Base-by-base conservation (phyloP, 2,329 filamentous ascomycete genomes). In the Lasiodiplodia citricola region DNA sequence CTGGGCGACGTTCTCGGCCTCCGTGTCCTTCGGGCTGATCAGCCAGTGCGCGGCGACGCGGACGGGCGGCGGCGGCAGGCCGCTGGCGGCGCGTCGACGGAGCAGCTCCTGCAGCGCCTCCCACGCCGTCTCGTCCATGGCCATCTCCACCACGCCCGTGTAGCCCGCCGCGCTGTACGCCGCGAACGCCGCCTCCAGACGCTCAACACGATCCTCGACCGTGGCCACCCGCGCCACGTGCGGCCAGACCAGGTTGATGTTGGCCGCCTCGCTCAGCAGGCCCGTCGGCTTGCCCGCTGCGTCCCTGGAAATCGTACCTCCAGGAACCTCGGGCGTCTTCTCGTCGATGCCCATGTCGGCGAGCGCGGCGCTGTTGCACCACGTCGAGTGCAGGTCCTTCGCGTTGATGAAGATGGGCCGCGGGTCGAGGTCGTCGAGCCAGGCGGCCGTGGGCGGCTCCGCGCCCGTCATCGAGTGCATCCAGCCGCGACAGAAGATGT, bases 111-210 rank as follows among this genome's bases (percentile, higher is more conserved):
- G 54, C 67, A 88, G 73, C 2, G 85, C 84, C 54, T 84, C 83
- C 84, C 85, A 87, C 4, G 79, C 80, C 55, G 83, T 84, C 66
- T 87, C 84, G 71, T 88, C 85, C 85, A 88, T 86, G 3, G 86
- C 86, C 86, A 88, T 87, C 69, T 88, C 86, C 11, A 88, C 79
- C 51, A 86, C 75, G 1, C 86, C 85, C 2, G 87, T 88, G 72
- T 86, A 87, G 3, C 86, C 86, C 0, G 80, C 80, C 1, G 79
- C 77, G 69, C 82, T 83, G 71, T 87, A 88, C 11, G 83, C 82
- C 1, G 77, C 71, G 31, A 88, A 80, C 0, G 85, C 86, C 0
- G 79, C 80, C 56, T 74, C 75, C 31, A 88, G 74, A 1, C 85
- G 82, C 3, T 76, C 78, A 14, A 82, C 75, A 66, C 86, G 83